Conservation (phyloP, 2,329 filamentous ascomycete genomes). For the Herpotrichia juniperi region DNA sequence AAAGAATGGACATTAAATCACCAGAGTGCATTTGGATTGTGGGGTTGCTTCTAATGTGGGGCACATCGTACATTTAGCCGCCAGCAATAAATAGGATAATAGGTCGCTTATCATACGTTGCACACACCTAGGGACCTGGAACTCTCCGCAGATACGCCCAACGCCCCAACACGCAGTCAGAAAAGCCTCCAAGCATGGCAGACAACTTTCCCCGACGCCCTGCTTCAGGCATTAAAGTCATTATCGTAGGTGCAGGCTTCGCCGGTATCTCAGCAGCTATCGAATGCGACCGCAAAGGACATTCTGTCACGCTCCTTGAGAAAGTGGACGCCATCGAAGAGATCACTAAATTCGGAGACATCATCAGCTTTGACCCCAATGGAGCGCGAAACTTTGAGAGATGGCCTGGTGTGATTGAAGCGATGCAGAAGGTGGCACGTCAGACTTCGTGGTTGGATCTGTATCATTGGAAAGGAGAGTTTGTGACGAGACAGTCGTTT, state of each 20-base stretch:
- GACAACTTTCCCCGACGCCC: conserved; percentile 21
- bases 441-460: conserved; percentile 63
- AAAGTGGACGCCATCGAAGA: conserved; percentile 53
- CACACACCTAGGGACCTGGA: background rate
- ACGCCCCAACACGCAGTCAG: background rate
- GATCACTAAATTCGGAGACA: conserved; percentile 65
- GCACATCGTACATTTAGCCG: conserved; percentile 1
- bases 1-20: background rate
- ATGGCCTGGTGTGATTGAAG: conserved; percentile 53
- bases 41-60: conserved; percentile 2
- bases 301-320: conserved; percentile 63
- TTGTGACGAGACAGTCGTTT: conserved; percentile 62
- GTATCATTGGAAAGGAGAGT: conserved; percentile 65
- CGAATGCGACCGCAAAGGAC: conserved; percentile 66
- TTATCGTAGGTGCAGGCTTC: conserved; percentile 60
- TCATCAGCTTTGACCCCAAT: conserved; percentile 67
- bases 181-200: background rate
- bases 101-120: background rate
- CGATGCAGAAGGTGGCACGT: conserved; percentile 59
- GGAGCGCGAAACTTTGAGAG: conserved; percentile 65
- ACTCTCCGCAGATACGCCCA: background rate
- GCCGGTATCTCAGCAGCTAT: conserved; percentile 68
- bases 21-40: background rate
- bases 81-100: background rate
- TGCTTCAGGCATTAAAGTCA: conserved; percentile 41